Evolutionary conservation across 2,329 filamentous ascomycete genomes (phyloP).

Genomic region (Aspergillus tubingensis): DNA sequence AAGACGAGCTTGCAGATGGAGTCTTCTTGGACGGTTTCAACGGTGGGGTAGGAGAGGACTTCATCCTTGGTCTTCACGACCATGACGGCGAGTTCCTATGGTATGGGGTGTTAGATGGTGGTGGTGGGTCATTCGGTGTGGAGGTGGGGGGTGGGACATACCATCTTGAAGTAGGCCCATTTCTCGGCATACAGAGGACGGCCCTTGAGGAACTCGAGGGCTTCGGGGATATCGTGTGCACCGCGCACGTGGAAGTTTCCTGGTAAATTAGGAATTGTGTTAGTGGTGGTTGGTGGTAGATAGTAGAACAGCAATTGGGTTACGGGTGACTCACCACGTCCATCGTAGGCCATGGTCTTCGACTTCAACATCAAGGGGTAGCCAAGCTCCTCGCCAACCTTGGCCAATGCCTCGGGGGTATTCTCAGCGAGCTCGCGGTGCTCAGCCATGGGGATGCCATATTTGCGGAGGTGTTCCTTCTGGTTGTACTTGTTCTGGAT

Average conservation of each 20-base stretch:
- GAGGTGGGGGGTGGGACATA: slow-evolving; percentile 16
- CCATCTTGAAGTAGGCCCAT: slow-evolving; percentile 78
- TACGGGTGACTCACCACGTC: slow-evolving; percentile 60
- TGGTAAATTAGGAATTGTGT: slow-evolving; percentile 13
- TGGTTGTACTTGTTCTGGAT: slow-evolving; percentile 95
- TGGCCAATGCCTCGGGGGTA: slow-evolving; percentile 62
- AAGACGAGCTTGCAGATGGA: slow-evolving; percentile 93
- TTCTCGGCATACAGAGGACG: slow-evolving; percentile 83
- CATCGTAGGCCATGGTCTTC: slow-evolving; percentile 87
- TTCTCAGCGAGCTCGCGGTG: slow-evolving; percentile 66
- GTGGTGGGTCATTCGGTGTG: neutral
- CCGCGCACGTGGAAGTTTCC: slow-evolving; percentile 68
- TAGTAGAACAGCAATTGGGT: neutral
- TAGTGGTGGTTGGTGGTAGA: neutral
- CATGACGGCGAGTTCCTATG: slow-evolving; percentile 82
- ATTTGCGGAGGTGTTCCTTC: slow-evolving; percentile 73
- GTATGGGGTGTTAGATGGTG: slow-evolving; percentile 13
- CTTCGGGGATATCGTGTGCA: slow-evolving; percentile 62
- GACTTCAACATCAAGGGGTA: slow-evolving; percentile 93
- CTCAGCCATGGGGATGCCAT: slow-evolving; percentile 71
- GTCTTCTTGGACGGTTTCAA: slow-evolving; percentile 94
- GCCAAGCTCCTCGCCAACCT: slow-evolving; percentile 66
- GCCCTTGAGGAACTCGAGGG: slow-evolving; percentile 67
- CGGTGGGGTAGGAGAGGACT: slow-evolving; percentile 76
- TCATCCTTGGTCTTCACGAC: slow-evolving; percentile 83